phyloP scores from a whole-genome alignment of 1,284 basidiomycete species.

The Fomitopsis schrenkii region DNA sequence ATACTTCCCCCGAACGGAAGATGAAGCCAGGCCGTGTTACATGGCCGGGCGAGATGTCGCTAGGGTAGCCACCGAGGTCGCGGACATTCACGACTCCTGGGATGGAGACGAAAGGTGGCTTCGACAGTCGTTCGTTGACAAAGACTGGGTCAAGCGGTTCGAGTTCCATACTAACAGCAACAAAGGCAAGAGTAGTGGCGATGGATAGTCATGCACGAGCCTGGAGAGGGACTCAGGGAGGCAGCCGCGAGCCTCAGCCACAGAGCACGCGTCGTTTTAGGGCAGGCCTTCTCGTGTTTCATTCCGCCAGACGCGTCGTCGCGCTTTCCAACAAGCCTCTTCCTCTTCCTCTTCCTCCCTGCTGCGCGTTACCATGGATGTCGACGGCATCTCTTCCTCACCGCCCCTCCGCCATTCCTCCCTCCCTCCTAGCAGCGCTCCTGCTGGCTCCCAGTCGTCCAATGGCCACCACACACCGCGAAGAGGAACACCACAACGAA shows the following conservation, averaged over 20 bases:
- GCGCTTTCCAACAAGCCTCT: constrained; percentile 1
- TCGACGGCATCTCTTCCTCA: constrained; percentile 40
- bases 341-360: constrained; percentile 11
- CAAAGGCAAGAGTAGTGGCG: not conserved
- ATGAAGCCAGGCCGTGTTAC: constrained; percentile 53
- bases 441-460: constrained; percentile 44
- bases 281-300: constrained; percentile 42
- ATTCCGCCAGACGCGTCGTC: constrained; percentile 23
- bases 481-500: constrained; percentile 20
- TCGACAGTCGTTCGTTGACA: constrained; percentile 57
- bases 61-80: constrained; percentile 60
- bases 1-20: constrained; percentile 67
- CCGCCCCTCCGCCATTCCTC: constrained; percentile 37
- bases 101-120: constrained; percentile 63
- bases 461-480: constrained; percentile 37
- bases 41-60: constrained; percentile 39
- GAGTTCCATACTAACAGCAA: constrained; percentile 28
- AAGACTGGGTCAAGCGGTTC: constrained; percentile 62
- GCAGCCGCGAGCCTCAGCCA: not conserved
- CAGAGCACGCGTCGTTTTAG: constrained; percentile 31
- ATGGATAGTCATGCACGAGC: too few species aligned
- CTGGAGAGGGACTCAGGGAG: not conserved
- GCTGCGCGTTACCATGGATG: constrained; percentile 30
- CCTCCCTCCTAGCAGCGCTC: constrained; percentile 68
- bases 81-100: constrained; percentile 69